phyloP scores from a whole-genome alignment of 345 rosid species.

The Eucalyptus lansdowneana region DNA sequence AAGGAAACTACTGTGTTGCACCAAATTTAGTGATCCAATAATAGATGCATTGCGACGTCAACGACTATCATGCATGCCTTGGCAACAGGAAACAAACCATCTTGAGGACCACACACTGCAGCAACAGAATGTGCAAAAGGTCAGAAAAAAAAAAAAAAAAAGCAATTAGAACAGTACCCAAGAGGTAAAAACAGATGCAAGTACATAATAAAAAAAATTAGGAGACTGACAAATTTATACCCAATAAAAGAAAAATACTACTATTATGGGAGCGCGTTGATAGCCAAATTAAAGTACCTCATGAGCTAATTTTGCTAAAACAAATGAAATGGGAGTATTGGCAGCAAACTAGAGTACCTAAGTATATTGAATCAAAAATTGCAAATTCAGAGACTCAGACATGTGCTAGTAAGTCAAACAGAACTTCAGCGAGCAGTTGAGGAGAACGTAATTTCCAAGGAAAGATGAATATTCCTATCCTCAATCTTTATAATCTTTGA shows the following conservation, averaged over 20 bases:
- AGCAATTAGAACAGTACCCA: neutral
- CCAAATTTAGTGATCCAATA: neutral
- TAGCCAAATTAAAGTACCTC: neutral
- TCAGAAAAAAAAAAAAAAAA: too few species aligned
- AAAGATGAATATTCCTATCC: neutral
- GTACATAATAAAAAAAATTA: neutral
- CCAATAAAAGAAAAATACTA: neutral
- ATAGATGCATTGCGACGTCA: neutral
- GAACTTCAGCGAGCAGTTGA: neutral
- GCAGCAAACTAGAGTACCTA: neutral
- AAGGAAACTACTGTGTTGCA: neutral
- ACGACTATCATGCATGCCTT: neutral
- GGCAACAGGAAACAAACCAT: neutral
- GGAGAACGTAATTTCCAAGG: neutral
- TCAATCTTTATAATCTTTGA: neutral
- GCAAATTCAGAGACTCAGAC: neutral
- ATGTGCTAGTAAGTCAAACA: neutral
- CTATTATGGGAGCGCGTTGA: neutral
- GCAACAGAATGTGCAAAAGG: neutral
- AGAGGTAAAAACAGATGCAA: neutral
- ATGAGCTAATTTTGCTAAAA: neutral
- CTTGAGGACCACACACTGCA: slow-evolving; percentile 91
- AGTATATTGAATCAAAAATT: neutral
- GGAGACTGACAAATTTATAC: neutral
- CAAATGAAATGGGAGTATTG: neutral